Evolutionary conservation across 768 basidiomycete species (phyloP).

Genomic region (Serendipita sp.): DNA sequence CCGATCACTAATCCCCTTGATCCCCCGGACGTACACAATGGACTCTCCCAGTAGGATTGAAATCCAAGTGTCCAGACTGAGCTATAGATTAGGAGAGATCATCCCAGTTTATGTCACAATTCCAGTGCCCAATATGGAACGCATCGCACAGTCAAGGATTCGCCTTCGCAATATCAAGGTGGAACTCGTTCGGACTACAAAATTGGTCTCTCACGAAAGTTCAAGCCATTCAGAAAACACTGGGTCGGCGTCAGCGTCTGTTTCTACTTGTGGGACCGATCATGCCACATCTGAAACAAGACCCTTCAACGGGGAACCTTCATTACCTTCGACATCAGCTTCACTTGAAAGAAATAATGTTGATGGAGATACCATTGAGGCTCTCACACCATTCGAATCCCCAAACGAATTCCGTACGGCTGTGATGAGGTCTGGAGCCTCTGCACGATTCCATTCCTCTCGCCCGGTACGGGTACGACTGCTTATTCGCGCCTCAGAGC

Average conservation of each 20-base stretch:
- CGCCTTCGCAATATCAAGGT: slow-evolving; percentile 65
- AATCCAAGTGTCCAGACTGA: slow-evolving; percentile 55
- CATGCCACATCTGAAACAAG: background rate
- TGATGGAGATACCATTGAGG: background rate
- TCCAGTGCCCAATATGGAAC: slow-evolving; percentile 52
- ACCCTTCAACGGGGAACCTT: background rate
- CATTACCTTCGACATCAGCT: background rate
- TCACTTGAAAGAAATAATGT: background rate
- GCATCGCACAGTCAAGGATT: slow-evolving; percentile 53
- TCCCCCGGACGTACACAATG: slow-evolving; percentile 42
- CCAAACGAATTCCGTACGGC: slow-evolving; percentile 35
- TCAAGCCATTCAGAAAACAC: background rate
- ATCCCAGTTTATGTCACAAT: slow-evolving; percentile 70
- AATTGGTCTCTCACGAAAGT: slow-evolving; percentile 5
- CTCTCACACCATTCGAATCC: slow-evolving; percentile 22
- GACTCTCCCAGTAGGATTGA: slow-evolving; percentile 51
- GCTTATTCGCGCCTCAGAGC: slow-evolving; percentile 37
- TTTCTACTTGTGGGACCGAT: background rate
- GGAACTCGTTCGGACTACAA: slow-evolving; percentile 46
- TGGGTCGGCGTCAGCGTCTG: slow-evolving; percentile 30
- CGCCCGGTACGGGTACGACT: slow-evolving; percentile 64
- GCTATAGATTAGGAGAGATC: slow-evolving; percentile 53
- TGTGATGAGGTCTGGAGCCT: slow-evolving; percentile 76
- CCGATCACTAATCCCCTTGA: slow-evolving; percentile 30
- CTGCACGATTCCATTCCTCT: slow-evolving; percentile 74